Evolutionary conservation across 192 early-diverging fungal species (phyloP), one percentile per base, ranked within the genome.

Genomic region (Entophlyctis luteolus): DNA sequence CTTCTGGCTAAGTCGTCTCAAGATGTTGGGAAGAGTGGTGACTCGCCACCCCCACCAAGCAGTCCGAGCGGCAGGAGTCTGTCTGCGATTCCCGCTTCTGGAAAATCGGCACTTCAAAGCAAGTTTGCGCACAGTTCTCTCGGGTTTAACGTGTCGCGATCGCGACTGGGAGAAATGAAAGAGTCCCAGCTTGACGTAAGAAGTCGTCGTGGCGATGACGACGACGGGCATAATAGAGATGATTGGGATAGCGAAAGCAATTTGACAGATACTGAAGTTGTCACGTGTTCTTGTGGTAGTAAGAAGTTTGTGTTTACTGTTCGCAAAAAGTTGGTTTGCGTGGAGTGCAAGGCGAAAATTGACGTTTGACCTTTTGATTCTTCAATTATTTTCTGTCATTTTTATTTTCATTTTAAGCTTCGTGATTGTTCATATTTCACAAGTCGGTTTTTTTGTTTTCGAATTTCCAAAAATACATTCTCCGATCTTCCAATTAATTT

Each of bases 301-400:
- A 18, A 22, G 5, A 63, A 63, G 45, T 63, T 63, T 48, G 33
- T 20, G 14, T 14, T 63, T 5, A 63, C 60, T 28, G 18, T 6
- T 6, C 16, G 16, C 14, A n/a, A 28, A 28, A 47, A n/a, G 18
- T 14, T 63, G 60, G 46, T 63, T 47, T 63, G 60, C 28, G 60
- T 49, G 31, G 60, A 63, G 5, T 63, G 60, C 49, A 34, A 33
- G 16, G n/a, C 42, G 20, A 49, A 12, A 4, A 23, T 63, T 18
- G 47, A 63, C 34, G 3, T 23, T 18, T 63, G 23, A 63, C 57
- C 18, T 42, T 18, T 10, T 42, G 37, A 42, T 39, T 52, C 23
- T 52, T 42, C 39, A 42, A 42, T 8, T 42, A n/a, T 42, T 42
- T 42, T n/a, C n/a, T n/a, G n/a, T n/a, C n/a, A n/a, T n/a, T n/a